Base-by-base conservation (phyloP, 257 asterid genomes). In the Salvia hispanica region DNA sequence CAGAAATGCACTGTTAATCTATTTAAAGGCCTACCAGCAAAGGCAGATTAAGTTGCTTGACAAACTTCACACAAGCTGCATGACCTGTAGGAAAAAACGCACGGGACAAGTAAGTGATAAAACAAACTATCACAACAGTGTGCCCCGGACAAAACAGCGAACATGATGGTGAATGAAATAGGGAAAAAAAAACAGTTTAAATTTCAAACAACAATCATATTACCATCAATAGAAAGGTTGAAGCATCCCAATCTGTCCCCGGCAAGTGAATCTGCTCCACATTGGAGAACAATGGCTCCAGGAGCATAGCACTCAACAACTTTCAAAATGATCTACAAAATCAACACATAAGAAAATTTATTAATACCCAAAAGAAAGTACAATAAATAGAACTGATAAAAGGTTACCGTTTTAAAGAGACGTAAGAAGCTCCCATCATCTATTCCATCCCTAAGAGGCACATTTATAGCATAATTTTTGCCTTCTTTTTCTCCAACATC, bases 221-320 rank as follows among this genome's bases (percentile, higher is more conserved):
- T 86, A 94, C 99, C 99, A 79, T 91, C 99, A 78, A 91, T 91
- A 77, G 99, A 91, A 66, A 94, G 97, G 83, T 94, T 94, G 89
- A 94, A 94, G 83, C 97, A 88, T 76, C 99, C 99, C 81, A 94
- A 85, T 64, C 97, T 86, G 74, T 94, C 99, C 70, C 99, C 96
- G 54, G 99, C 99, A 72, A 94, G 96, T 43, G 99, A 94, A 81
- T 94, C 99, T 52, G 99, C 99, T 72, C 99, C 99, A 72, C 98
- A 94, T 69, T 94, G 98, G 63, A 94, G 99, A 72, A 94, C 99
- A 62, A 94, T 94, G 10, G 95, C 99, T 73, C 96, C 98, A n/a
- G 99, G 99, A 71, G 70, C 75, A 80, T 94, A 94, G 77, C 87
- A 85, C 78, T 94, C 99, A 60, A 84, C 84, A 74, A 94, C 99